These are phyloP conservation scores for Lactarius hatsudake DNA, from an alignment of 768 basidiomycete species.

Conservation along the genomic window DNA sequence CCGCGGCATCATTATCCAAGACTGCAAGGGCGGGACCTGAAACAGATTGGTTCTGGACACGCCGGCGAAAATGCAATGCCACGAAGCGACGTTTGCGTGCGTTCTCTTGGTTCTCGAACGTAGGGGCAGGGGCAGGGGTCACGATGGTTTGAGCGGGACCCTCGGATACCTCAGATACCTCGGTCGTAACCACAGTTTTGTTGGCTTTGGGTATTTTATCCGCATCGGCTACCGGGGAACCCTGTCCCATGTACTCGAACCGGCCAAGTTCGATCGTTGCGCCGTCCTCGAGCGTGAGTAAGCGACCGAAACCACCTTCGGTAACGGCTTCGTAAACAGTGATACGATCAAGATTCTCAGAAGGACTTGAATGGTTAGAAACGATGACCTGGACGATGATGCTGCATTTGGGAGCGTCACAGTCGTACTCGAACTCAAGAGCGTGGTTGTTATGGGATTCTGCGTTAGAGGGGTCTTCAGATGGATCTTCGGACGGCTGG, in stretches of 20 bases:
- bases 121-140: conserved; percentile 29
- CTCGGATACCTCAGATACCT: conserved; percentile 11
- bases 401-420: conserved; percentile 80
- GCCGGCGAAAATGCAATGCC: conserved; percentile 64
- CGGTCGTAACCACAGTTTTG: conserved; percentile 5
- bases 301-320: conserved; percentile 79
- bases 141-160: conserved; percentile 3
- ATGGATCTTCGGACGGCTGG: conserved; percentile 37
- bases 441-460: conserved; percentile 65
- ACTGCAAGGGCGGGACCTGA: conserved; percentile 78
- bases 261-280: conserved; percentile 76
- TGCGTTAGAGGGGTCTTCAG: conserved; percentile 38
- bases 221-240: not conserved
- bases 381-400: conserved; percentile 77
- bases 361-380: conserved; percentile 53
- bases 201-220: conserved; percentile 2
- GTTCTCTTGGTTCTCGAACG: conserved; percentile 30
- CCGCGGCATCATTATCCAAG: conserved; percentile 61
- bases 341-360: conserved; percentile 38
- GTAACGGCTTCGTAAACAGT: conserved; percentile 63
- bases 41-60: conserved; percentile 45
- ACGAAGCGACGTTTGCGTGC: conserved; percentile 53
- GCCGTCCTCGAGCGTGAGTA: conserved; percentile 71
- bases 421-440: conserved; percentile 91
- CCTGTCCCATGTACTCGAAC: conserved; percentile 47